Percentiles rank a stretch among this genome's conserved stretches.
phyloP scores from a whole-genome alignment of 192 early-diverging fungal species.

The Dispira parvispora region DNA sequence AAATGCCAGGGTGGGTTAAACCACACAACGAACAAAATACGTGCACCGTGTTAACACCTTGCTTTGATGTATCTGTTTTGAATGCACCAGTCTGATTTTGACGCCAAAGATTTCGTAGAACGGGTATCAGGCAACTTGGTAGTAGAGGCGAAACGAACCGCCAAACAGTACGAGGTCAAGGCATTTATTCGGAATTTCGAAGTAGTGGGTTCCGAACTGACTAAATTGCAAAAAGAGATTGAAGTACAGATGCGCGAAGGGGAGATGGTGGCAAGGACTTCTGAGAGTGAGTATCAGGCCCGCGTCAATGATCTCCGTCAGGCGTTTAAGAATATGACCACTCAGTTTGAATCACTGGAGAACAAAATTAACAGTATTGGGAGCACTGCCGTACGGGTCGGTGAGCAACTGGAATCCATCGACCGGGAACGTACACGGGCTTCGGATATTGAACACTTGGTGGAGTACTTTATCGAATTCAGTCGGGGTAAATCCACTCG shows the following conservation, averaged over 20 bases:
- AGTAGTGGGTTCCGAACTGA: slow-evolving; percentile 64
- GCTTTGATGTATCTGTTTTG: background rate
- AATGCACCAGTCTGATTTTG: slow-evolving; percentile 27
- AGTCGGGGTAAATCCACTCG: slow-evolving; percentile 53
- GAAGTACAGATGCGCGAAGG: slow-evolving; percentile 71
- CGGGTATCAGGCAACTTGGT: slow-evolving; percentile 30
- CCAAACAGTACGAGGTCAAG: slow-evolving; percentile 63
- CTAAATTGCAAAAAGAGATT: slow-evolving; percentile 52
- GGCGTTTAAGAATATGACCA: slow-evolving; percentile 76
- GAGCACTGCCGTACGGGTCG: slow-evolving; percentile 90
- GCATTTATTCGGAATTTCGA: slow-evolving; percentile 89
- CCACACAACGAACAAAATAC: background rate
- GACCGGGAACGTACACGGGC: slow-evolving; percentile 82
- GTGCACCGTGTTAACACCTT: background rate
- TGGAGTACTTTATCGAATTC: slow-evolving; percentile 88
- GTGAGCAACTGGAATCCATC: slow-evolving; percentile 93
- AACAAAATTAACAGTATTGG: slow-evolving; percentile 78
- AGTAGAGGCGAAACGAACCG: slow-evolving; percentile 25
- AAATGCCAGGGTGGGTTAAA: background rate
- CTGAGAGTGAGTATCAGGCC: slow-evolving; percentile 54
- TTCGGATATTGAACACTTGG: slow-evolving; percentile 73
- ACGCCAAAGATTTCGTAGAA: slow-evolving; percentile 38
- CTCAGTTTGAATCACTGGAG: slow-evolving; percentile 76
- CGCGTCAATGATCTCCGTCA: slow-evolving; percentile 61
- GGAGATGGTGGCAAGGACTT: slow-evolving; percentile 57